phyloP scores from a whole-genome alignment of 2,329 filamentous ascomycete genomes.

The Neurospora crassa region DNA sequence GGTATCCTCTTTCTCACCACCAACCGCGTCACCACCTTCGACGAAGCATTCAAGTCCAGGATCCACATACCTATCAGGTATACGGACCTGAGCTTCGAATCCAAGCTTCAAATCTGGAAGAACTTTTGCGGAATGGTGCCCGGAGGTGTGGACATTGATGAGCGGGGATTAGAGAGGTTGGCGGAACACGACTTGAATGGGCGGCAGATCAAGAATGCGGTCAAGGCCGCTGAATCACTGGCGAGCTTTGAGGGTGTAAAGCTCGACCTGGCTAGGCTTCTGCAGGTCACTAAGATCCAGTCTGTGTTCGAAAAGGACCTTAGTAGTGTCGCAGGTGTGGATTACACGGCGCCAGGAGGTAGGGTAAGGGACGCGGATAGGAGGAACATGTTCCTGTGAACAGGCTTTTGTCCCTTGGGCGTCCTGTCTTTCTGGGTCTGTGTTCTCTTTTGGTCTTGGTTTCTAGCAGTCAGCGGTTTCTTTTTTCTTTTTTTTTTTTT shows the following conservation, averaged over 20 bases:
- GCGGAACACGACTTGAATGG: slow-evolving; percentile 28
- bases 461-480: neutral
- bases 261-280: slow-evolving; percentile 16
- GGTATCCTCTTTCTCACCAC: slow-evolving; percentile 28
- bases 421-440: neutral
- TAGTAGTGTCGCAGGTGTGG: slow-evolving; percentile 12
- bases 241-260: slow-evolving; percentile 14
- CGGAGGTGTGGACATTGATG: slow-evolving; percentile 16
- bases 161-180: slow-evolving; percentile 18
- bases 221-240: slow-evolving; percentile 20
- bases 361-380: slow-evolving; percentile 14
- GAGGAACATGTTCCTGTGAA: slow-evolving; percentile 17
- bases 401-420: neutral
- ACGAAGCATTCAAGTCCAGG: slow-evolving; percentile 28
- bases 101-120: slow-evolving; percentile 21
- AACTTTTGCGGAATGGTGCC: slow-evolving; percentile 21
- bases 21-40: slow-evolving; percentile 26
- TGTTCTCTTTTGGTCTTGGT: neutral
- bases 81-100: slow-evolving; percentile 15
- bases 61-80: slow-evolving; percentile 27
- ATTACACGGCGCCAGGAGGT: slow-evolving; percentile 16
- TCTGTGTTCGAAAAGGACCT: slow-evolving; percentile 18
- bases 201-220: slow-evolving; percentile 29
- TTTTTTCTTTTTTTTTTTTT: neutral
- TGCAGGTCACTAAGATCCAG: slow-evolving; percentile 19